A percentile compares a stretch with the other conserved stretches of the same genome.
Conservation (phyloP, 371 early-diverging fungal species). For the Haplosporangium sp. region DNA sequence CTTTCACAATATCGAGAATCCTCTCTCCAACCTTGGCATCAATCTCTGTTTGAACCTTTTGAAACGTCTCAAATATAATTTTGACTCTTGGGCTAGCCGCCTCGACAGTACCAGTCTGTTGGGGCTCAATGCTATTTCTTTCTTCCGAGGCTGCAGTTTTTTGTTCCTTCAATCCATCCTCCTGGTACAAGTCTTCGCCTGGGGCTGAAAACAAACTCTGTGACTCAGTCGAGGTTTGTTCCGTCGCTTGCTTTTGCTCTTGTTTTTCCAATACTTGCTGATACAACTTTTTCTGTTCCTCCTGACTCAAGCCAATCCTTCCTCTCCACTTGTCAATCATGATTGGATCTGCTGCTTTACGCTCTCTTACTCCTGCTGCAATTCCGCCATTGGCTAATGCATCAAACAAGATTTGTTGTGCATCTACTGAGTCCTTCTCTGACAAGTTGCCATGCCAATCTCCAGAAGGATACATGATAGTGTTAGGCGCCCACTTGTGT, state of each 20-base stretch:
- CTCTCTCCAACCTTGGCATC: slow-evolving; percentile 53
- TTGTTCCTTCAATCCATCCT: slow-evolving; percentile 48
- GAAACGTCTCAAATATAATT: slow-evolving; percentile 50
- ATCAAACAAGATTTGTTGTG: slow-evolving; percentile 52
- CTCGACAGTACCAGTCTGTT: background rate
- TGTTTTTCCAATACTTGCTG: slow-evolving; percentile 25
- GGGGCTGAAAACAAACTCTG: slow-evolving; percentile 41
- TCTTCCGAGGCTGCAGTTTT: slow-evolving; percentile 34
- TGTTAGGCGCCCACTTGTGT: slow-evolving; percentile 53
- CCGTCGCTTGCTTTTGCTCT: slow-evolving; percentile 3
- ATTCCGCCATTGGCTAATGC: slow-evolving; percentile 42
- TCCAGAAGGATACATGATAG: slow-evolving; percentile 54
- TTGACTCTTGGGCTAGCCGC: slow-evolving; percentile 21
- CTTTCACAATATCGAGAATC: slow-evolving; percentile 55
- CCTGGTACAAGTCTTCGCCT: slow-evolving; percentile 48
- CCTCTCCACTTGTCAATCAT: slow-evolving; percentile 55
- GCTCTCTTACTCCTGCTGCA: slow-evolving; percentile 36
- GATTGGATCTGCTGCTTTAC: slow-evolving; percentile 16
- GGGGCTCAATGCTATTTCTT: slow-evolving; percentile 5
- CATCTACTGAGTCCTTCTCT: slow-evolving; percentile 36
- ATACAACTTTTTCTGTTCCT: slow-evolving; percentile 40
- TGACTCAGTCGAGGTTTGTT: slow-evolving; percentile 1
- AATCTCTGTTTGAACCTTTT: slow-evolving; percentile 54
- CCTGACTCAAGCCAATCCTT: slow-evolving; percentile 38
- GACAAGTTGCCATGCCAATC: slow-evolving; percentile 54